Conservation (phyloP, 1,284 basidiomycete species). For the Fomitopsis pinicola region DNA sequence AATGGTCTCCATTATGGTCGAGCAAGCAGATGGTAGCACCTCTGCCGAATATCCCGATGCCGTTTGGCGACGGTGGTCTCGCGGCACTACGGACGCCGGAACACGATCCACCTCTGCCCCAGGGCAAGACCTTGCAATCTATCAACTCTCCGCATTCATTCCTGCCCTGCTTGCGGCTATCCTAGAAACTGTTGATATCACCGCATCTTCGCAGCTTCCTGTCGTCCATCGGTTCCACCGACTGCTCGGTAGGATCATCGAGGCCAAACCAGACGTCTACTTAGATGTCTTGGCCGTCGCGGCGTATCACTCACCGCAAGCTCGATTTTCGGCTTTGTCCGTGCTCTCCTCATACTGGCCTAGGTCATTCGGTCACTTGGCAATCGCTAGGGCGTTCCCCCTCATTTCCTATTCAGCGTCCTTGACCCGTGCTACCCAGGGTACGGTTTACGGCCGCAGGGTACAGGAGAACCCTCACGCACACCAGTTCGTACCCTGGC, state of each 20-base stretch:
- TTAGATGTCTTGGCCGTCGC: constrained; percentile 67
- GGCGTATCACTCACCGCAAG: constrained; percentile 55
- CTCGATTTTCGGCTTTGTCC: constrained; percentile 51
- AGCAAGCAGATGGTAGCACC: constrained; percentile 39
- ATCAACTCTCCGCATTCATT: constrained; percentile 56
- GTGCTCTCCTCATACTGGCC: constrained; percentile 66
- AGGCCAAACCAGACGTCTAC: constrained; percentile 62
- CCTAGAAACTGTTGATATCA: constrained; percentile 49
- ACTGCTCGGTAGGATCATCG: constrained; percentile 54
- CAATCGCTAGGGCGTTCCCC: constrained; percentile 49
- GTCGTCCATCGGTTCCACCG: constrained; percentile 51
- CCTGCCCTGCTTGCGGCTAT: constrained; percentile 56
- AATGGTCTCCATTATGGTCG: constrained; percentile 58
- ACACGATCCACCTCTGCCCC: constrained; percentile 54
- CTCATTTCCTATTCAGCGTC: constrained; percentile 29
- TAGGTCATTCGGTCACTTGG: constrained; percentile 59
- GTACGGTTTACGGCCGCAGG: constrained; percentile 9
- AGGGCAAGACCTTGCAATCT: constrained; percentile 48
- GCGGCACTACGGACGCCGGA: constrained; percentile 16
- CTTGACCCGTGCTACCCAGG: constrained; percentile 14
- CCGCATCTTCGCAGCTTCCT: constrained; percentile 23
- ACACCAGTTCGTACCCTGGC: constrained; percentile 70
- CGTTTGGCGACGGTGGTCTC: constrained; percentile 31
- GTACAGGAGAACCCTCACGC: constrained; percentile 35
- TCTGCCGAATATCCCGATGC: constrained; percentile 9